Evolutionary conservation across 352 stramenopile genomes (phyloP), one percentile per base, ranked within the genome.

Genomic region (Phytopythium vexans): DNA sequence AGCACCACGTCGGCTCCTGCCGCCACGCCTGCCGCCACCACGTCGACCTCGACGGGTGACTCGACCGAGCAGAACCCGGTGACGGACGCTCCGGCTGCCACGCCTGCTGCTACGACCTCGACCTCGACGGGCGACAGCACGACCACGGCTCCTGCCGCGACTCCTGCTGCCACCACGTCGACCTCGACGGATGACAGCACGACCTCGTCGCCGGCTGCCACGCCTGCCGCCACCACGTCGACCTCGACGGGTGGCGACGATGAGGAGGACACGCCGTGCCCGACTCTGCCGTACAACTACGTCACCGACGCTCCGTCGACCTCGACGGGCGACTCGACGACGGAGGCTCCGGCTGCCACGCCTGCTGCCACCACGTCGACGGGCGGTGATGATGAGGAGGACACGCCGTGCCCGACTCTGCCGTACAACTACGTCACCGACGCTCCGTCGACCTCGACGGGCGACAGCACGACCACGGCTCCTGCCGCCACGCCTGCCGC

Each of bases 211-310:
- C 54, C 59, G n/a, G 15, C 40, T n/a, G 45, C 43, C 0, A 66
- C 60, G 4, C 60, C 60, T 16, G 53, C 52, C 2, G 47, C 48
- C 3, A 62, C 53, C 6, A 62, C 48, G 21, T 15, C 52, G 8
- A 34, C 42, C 2, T 21, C 21, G 3, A 48, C 40, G 37, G 40
- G 32, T 3, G 42, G 46, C 0, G 37, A 49, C 7, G 52, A 55
- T n/a, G 54, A 60, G 14, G 54, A 64, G 39, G 60, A 68, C 52
- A 66, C 62, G 0, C 60, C 60, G 31, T 69, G 61, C 56, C 61
- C 65, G 3, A 64, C 65, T 4, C 40, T 73, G 1, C 15, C 59
- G 51, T 73, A 73, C 52, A 73, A 65, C 49, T 73, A 73, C 55
- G 48, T 50, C 3, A 52, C 52, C 1, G 8, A n/a, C 6, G 33